Base-by-base conservation (phyloP, 345 rosid genomes). In the Gossypium turneri region DNA sequence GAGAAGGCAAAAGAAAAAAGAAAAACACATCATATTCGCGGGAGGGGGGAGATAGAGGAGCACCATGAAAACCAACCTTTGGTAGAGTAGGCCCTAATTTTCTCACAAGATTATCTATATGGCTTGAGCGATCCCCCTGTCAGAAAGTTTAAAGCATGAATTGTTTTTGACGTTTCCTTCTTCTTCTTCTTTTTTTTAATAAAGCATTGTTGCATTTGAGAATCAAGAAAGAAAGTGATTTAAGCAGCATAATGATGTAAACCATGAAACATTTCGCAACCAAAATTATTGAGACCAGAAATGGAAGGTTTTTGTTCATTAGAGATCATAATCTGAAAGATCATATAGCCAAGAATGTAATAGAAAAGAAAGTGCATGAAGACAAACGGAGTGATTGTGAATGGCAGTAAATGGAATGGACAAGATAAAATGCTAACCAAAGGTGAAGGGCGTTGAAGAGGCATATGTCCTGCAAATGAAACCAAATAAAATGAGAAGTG, bases 21-120 rank as follows among this genome's bases (percentile, higher is more conserved):
- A 24, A 60, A 43, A 3, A 38, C 20, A 17, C 69, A 48, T 27
- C 55, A 62, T 44, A 48, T 61, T 29, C 45, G 12, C 10, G 11
- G 24, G 19, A 10, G 19, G 58, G 19, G 58, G 19, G 53, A 15
- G 27, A 10, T 15, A 25, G 29, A 68, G 58, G 20, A 67, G 72
- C 20, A 25, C 34, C 20, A 8, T 2, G 15, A 17, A 70, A 75
- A 68, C 79, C 60, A 85, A 89, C 94, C 92, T 87, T 86, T 58
- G 88, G 77, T 79, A 89, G 77, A 19, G 84, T 82, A 56, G 91
- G 93, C 62, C 75, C 84, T 68, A 87, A 62, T 68, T 82, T 84
- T 15, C 77, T 61, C 47, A 91, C 80, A 55, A 85, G 82, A 45
- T 88, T 84, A 69, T 85, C 75, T 15, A 87, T 83, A 24, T 83